Evolutionary conservation across 2,329 filamentous ascomycete genomes (phyloP), one percentile per base, ranked within the genome.

Genomic region (Colletotrichum costaricense): DNA sequence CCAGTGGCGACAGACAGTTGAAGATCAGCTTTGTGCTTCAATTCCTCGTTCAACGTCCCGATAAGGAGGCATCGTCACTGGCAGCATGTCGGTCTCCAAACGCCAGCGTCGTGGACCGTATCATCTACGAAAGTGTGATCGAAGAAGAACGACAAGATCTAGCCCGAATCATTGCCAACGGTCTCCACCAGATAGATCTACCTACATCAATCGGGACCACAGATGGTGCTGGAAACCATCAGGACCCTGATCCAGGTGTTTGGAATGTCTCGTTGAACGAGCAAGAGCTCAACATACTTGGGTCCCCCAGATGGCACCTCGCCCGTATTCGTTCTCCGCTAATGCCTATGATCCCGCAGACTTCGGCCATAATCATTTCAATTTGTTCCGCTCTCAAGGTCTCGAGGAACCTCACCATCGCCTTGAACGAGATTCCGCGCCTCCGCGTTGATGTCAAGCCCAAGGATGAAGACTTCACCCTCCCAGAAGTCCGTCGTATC

Each of bases 371-470:
- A 6, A 16, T 64, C 2, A n/a, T 14, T 9, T 49, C 55, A 16
- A 42, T 57, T n/a, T 46, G 55, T 19, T 9, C 11, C 6, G 19
- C 26, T 5, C 1, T 71, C 12, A 28, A 19, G 9, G 30, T 19
- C 3, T 55, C n/a, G 14, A n/a, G n/a, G 1, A 19, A 5, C 16
- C 26, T 72, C 4, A 59, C 14, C 5, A 58, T 72, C 1, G 68
- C 63, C 1, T 12, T 74, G 0, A 59, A 72, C 7, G 46, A 71
- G 9, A 24, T 4, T 2, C 54, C 72, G 5, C 58, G 62, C 16
- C 33, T 72, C 2, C 38, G 58, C 19, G 33, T 72, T 0, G 63
- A 64, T 4, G 28, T 74, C 12, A 72, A 74, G 14, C 68, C 58
- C 0, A 22, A 5, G 4, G 9, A 22, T 0, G 33, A 16, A 2